Evolutionary conservation across 768 basidiomycete genomes (phyloP), one percentile per base, ranked within the genome.

Genomic region (Pulveroboletus frians): DNA sequence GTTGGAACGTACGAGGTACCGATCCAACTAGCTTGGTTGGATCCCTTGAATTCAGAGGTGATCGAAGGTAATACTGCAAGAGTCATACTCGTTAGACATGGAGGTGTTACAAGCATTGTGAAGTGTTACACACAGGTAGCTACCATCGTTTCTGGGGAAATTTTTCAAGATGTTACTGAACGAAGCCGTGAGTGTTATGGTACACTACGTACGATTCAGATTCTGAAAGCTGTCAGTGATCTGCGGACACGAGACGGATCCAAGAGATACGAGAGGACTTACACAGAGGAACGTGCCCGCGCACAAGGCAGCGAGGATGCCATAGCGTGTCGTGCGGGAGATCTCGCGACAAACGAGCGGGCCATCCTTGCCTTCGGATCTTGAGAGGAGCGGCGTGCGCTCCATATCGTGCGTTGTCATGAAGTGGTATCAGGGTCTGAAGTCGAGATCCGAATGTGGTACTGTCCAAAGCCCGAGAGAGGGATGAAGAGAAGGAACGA

Each of bases 221-320:
- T 40, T 40, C 57, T 58, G 50, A 38, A 13, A 49, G 11, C 5
- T 9, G 9, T 39, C 36, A 26, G 23, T 15, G 9, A 32, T n/a
- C 4, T 9, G 3, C 15, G 2, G 18, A 31, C 41, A 14, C 23
- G 21, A 21, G 21, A 21, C 21, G 21, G 21, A 18, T 5, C 11
- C 13, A 29, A 51, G 4, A 18, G 11, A 30, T 11, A 17, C 4
- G 13, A 23, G 2, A 9, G 35, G 14, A 71, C 84, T 61, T 59
- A 88, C 86, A 36, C 80, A 81, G 36, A 90, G 76, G 67, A 88
- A 87, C 2, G 78, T 81, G 0, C 79, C 84, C 6, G 73, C 66
- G 84, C 84, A 88, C 44, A 88, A 71, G 13, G 83, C 84, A 13
- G 76, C 79, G 44, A 87, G 63, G 49, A 88, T 88, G 0, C 80